A percentile compares a stretch with the other conserved stretches of the same genome.
phyloP scores from a whole-genome alignment of 2,329 filamentous ascomycete genomes.

The Elsinoe necatrix region DNA sequence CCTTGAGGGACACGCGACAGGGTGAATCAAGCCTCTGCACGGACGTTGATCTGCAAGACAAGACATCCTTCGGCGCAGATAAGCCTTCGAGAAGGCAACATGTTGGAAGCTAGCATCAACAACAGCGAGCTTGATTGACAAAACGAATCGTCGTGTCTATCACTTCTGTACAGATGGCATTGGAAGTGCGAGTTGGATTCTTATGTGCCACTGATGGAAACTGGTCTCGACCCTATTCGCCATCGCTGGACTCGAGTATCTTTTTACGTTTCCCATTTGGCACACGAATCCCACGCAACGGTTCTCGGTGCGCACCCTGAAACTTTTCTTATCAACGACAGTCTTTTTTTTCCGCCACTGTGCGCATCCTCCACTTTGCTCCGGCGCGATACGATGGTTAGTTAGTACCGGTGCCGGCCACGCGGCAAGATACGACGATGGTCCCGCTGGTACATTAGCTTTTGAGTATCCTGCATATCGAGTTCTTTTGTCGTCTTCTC shows the following conservation, averaged over 20 bases:
- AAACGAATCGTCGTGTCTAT: neutral
- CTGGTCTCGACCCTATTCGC: neutral
- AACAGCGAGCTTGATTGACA: neutral
- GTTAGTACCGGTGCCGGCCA: constrained; percentile 1
- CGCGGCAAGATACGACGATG: constrained; percentile 8
- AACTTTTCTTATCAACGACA: constrained; percentile 9
- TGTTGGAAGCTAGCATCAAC: neutral
- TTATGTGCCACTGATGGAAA: neutral
- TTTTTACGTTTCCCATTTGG: neutral
- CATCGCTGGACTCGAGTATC: neutral
- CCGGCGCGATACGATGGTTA: neutral
- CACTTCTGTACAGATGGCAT: no score
- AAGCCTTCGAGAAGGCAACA: neutral
- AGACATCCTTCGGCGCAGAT: constrained; percentile 6
- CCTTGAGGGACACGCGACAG: constrained; percentile 2
- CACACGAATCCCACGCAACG: neutral
- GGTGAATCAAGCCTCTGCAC: neutral
- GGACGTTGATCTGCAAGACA: constrained; percentile 6
- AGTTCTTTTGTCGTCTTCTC: neutral
- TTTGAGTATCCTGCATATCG: neutral
- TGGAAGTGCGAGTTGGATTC: no score
- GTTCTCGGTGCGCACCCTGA: neutral
- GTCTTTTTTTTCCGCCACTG: neutral
- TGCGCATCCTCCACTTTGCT: neutral
- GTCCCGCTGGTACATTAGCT: neutral